Evolutionary conservation across 106 monocot species (phyloP).

Genomic region (Acorus calamus): DNA sequence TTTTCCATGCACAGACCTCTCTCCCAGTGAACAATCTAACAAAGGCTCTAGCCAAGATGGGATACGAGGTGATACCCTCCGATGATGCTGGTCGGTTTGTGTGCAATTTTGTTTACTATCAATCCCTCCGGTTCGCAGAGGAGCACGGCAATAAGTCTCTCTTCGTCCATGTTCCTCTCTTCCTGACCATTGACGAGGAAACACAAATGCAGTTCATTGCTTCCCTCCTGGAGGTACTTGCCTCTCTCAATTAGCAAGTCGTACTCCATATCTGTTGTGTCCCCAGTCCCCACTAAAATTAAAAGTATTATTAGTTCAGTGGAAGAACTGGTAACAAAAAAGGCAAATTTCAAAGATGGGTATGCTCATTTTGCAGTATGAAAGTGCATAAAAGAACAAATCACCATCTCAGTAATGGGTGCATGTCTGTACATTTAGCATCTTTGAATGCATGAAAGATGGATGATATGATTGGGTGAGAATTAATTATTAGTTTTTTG

Average conservation of each 20-base stretch:
- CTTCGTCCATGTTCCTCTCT: slow-evolving; percentile 91
- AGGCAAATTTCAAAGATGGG: too few species aligned
- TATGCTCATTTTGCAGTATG: too few species aligned
- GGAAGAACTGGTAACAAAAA: too few species aligned
- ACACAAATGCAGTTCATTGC: slow-evolving; percentile 77
- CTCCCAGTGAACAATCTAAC: slow-evolving; percentile 45
- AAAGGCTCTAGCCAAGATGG: slow-evolving; percentile 34
- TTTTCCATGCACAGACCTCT: slow-evolving; percentile 37
- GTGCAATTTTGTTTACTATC: slow-evolving; percentile 83
- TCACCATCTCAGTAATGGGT: too few species aligned
- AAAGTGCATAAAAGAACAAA: too few species aligned
- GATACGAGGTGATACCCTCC: slow-evolving; percentile 49
- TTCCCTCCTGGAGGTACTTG: slow-evolving; percentile 70
- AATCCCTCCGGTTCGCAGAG: slow-evolving; percentile 74
- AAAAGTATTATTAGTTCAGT: too few species aligned
- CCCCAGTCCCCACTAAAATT: too few species aligned
- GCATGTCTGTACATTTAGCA: too few species aligned
- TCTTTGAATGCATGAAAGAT: too few species aligned
- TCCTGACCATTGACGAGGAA: slow-evolving; percentile 67
- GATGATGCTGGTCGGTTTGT: slow-evolving; percentile 77
- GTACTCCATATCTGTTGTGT: background rate
- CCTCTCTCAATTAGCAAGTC: slow-evolving; percentile 25
- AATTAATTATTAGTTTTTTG: too few species aligned
- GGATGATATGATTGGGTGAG: too few species aligned
- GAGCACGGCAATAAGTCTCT: slow-evolving; percentile 57